Base-by-base conservation (phyloP, 176 grass and related monocot genomes). In the Dactylis glomerata region DNA sequence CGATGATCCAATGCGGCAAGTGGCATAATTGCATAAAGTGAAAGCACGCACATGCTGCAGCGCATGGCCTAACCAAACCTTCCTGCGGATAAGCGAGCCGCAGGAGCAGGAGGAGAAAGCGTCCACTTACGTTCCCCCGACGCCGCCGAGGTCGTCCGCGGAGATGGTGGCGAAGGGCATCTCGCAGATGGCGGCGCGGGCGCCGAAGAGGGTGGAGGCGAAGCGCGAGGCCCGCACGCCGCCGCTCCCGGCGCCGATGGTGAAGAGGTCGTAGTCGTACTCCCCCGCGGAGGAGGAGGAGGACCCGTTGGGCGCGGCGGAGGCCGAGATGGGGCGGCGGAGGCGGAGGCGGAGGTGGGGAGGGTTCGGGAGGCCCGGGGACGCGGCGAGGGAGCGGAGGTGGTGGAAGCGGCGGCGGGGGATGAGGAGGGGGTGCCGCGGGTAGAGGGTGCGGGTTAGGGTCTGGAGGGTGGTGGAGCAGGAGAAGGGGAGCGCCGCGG, bases 221-320 rank as follows among this genome's bases (percentile, higher is more conserved):
- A 98, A 98, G 58, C 96, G 93, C 72, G 93, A 94, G 26, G 96
- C 93, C 27, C 96, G 89, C 32, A 98, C 96, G 20, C 93, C 93
- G 75, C 96, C 93, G 77, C 96, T 98, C 45, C 96, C 93, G 32
- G 96, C 96, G 36, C 96, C 96, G 65, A 98, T 87, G 50, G 96
- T 95, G 78, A 98, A 95, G 51, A 98, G 93, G 85, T 98, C 96
- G 68, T 87, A 95, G 80, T 95, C 93, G 54, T 93, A 94, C 71
- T 81, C 88, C 62, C 79, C 58, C 1, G 78, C 81, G 0, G 75
- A 68, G 56, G 85, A 62, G 0, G 75, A 68, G 56, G 85, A 62
- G 40, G 87, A 33, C 5, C 85, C 92, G 73, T 83, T 95, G 5
- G 86, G 76, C 5, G 47, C 34, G 7, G 83, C 62, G 63, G 81